phyloP scores from a whole-genome alignment of 1,284 basidiomycete genomes.

The Fistulinella cinereoalba region DNA sequence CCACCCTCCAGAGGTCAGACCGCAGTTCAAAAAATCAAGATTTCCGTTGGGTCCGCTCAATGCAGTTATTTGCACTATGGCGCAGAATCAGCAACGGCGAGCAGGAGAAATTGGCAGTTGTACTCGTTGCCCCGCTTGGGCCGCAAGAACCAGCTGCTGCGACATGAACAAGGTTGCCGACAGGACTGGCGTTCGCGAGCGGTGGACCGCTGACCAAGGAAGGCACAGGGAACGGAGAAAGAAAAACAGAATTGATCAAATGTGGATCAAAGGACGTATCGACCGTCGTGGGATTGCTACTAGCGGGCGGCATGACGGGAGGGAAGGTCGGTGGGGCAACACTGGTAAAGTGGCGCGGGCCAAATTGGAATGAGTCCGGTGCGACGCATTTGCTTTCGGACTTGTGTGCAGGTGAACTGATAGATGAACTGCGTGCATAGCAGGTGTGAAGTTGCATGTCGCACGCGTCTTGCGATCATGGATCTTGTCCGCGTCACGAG shows the following conservation, averaged over 20 bases:
- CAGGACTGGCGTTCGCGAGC: neutral
- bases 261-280: neutral
- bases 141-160: conserved; percentile 19
- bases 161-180: conserved; percentile 14
- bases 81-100: conserved; percentile 1
- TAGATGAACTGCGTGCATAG: too few species aligned
- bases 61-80: conserved; percentile 46
- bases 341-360: too few species aligned
- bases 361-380: too few species aligned
- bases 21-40: conserved; percentile 80
- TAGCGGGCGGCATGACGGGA: too few species aligned
- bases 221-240: neutral
- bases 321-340: too few species aligned
- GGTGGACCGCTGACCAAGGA: neutral
- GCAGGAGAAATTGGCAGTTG: conserved; percentile 15
- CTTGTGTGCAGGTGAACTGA: too few species aligned
- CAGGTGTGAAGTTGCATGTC: too few species aligned
- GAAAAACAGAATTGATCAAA: neutral
- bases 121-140: conserved; percentile 45
- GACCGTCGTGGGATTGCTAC: neutral
- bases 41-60: conserved; percentile 69
- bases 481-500: too few species aligned
- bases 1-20: conserved; percentile 60
- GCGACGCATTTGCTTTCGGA: too few species aligned
- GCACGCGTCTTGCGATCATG: too few species aligned